A percentile compares a stretch with the other conserved stretches of the same genome.
Evolutionary conservation across 305 asterid species (phyloP).

Genomic region (Fraxinus xanthoxyloides): DNA sequence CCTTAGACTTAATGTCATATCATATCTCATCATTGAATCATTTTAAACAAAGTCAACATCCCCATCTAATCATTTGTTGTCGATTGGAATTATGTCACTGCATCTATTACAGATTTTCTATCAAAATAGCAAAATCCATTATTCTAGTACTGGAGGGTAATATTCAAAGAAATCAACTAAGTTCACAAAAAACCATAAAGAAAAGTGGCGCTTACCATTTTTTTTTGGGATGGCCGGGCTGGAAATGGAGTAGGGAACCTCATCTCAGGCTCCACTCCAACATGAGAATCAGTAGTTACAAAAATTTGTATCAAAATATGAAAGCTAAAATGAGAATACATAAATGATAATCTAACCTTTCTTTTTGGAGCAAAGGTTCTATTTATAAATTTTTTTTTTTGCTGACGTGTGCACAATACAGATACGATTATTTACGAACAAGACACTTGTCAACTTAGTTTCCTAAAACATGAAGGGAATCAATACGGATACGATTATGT

Average conservation of each 20-base stretch:
- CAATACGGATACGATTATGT: neutral
- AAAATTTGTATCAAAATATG: neutral
- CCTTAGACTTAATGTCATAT: no score
- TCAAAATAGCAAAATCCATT: no score
- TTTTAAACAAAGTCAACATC: no score
- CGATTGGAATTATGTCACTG: no score
- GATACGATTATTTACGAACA: neutral
- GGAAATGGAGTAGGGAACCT: neutral
- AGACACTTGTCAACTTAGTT: neutral
- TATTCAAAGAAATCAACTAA: neutral
- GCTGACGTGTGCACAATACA: neutral
- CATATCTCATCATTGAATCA: no score
- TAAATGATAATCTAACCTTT: neutral
- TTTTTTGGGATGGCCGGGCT: neutral
- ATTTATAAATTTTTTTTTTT: no score
- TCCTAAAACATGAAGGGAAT: no score
- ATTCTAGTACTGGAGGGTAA: neutral
- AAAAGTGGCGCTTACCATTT: neutral
- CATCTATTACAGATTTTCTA: no score
- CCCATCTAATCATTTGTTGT: no score
- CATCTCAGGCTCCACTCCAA: neutral
- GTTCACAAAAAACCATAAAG: neutral
- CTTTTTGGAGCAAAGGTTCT: neutral
- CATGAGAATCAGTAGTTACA: neutral
- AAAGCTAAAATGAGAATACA: neutral